Conservation (phyloP, 2,329 filamentous ascomycete genomes). For the Talaromyces albobiverticillius region DNA sequence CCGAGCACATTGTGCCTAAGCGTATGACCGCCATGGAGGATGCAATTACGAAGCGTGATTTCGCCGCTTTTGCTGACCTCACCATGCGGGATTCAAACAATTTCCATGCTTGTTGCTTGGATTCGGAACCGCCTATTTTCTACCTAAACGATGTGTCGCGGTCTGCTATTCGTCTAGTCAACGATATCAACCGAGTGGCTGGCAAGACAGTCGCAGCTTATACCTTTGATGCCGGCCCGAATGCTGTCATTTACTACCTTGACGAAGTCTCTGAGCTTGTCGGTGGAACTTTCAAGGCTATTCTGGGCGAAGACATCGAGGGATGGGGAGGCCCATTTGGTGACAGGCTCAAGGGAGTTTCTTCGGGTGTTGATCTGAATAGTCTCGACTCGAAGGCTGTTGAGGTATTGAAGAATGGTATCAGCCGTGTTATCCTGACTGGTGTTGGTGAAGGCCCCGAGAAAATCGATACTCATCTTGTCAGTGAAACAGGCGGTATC, state of each 20-base stretch:
- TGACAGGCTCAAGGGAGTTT: slow-evolving; percentile 50
- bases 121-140: slow-evolving; percentile 96
- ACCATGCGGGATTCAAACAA: slow-evolving; percentile 97
- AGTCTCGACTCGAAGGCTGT: slow-evolving; percentile 56
- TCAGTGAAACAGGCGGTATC: slow-evolving; percentile 63
- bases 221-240: slow-evolving; percentile 95
- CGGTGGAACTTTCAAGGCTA: slow-evolving; percentile 71
- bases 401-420: slow-evolving; percentile 67
- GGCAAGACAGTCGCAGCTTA: slow-evolving; percentile 85
- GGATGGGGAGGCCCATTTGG: slow-evolving; percentile 58
- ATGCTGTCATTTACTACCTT: slow-evolving; percentile 93
- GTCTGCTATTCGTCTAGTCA: slow-evolving; percentile 82
- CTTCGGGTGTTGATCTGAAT: slow-evolving; percentile 59
- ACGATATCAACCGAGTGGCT: slow-evolving; percentile 78
- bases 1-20: slow-evolving; percentile 71
- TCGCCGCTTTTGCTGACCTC: slow-evolving; percentile 79
- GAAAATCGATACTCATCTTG: slow-evolving; percentile 73
- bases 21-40: slow-evolving; percentile 83
- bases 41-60: slow-evolving; percentile 75
- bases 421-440: slow-evolving; percentile 87
- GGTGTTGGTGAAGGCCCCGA: slow-evolving; percentile 85
- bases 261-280: slow-evolving; percentile 72
- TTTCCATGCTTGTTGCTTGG: slow-evolving; percentile 92
- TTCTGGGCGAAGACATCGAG: slow-evolving; percentile 63
- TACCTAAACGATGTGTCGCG: slow-evolving; percentile 95